Conservation (phyloP, 345 rosid species). For the Acer saccharum region DNA sequence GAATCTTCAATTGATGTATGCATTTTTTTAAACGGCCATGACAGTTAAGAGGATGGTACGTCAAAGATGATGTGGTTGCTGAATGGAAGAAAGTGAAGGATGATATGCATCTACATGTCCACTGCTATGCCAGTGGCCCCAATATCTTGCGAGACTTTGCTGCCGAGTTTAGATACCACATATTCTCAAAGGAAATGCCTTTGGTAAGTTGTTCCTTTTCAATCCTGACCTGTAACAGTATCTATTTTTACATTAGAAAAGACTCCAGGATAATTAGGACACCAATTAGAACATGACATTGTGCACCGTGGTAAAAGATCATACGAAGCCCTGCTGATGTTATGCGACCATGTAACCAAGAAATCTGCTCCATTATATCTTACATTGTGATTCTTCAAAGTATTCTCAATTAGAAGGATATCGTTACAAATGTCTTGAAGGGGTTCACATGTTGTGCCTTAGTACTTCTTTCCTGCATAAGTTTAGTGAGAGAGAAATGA, state of each 20-base stretch:
- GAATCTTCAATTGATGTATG: not conserved
- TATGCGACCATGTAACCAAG: not conserved
- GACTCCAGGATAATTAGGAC: slow-evolving; percentile 6
- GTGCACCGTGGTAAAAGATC: not conserved
- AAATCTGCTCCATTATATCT: not conserved
- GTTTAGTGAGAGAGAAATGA: not conserved
- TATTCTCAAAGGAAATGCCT: slow-evolving; percentile 90
- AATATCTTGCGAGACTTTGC: slow-evolving; percentile 66
- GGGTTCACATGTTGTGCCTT: not conserved
- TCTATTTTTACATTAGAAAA: not conserved
- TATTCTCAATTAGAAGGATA: not conserved
- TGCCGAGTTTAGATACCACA: slow-evolving; percentile 89
- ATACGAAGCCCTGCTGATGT: not conserved
- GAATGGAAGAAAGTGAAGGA: slow-evolving; percentile 85
- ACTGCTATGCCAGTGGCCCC: slow-evolving; percentile 84
- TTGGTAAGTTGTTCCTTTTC: slow-evolving; percentile 48
- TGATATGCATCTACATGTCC: slow-evolving; percentile 62
- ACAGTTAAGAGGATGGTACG: slow-evolving; percentile 84
- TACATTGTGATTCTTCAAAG: not conserved
- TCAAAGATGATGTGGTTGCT: slow-evolving; percentile 87
- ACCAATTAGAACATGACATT: not conserved
- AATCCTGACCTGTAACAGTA: too few relatives aligned
- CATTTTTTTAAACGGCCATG: slow-evolving; percentile 4
- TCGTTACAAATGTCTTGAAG: not conserved
- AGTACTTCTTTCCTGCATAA: not conserved